Conservation (phyloP, 257 asterid genomes). For the Solanum piurae region DNA sequence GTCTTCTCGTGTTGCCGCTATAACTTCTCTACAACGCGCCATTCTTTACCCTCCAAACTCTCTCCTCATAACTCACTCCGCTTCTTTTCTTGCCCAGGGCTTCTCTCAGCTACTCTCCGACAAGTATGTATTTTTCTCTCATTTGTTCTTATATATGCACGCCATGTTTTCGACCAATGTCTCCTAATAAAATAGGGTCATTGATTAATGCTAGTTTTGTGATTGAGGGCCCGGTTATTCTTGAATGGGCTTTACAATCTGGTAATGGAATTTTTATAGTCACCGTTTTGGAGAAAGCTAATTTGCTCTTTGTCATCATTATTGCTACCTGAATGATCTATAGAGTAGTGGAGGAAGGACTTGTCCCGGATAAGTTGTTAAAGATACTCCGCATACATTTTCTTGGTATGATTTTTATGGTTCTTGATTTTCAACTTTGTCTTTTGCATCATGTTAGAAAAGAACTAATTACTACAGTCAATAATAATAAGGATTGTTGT, state of each 20-base stretch:
- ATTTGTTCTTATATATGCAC: not conserved
- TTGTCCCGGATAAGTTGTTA: not conserved
- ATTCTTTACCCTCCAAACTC: constrained; percentile 81
- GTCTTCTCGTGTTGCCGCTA: constrained; percentile 70
- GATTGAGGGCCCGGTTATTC: not conserved
- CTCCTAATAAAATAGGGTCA: not conserved
- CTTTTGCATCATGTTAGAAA: not conserved
- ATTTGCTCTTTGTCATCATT: not conserved
- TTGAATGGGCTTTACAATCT: not conserved
- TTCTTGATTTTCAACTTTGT: not conserved
- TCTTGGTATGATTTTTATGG: not conserved
- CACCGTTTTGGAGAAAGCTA: not conserved
- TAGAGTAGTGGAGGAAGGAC: not conserved
- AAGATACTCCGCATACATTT: not conserved
- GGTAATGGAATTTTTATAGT: not conserved
- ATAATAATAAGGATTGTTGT: not conserved
- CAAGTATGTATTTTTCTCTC: constrained; percentile 35
- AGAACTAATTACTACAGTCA: not conserved
- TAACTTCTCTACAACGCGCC: constrained; percentile 76
- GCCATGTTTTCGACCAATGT: not conserved
- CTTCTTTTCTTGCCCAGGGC: constrained; percentile 84
- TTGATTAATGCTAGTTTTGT: not conserved
- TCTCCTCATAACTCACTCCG: constrained; percentile 71
- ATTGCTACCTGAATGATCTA: not conserved
- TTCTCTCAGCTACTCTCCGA: constrained; percentile 72